Percentiles rank a stretch among this genome's conserved stretches.
Conservation (phyloP, 2,329 filamentous ascomycete species). For the Pseudophaeomoniella oleicola region DNA sequence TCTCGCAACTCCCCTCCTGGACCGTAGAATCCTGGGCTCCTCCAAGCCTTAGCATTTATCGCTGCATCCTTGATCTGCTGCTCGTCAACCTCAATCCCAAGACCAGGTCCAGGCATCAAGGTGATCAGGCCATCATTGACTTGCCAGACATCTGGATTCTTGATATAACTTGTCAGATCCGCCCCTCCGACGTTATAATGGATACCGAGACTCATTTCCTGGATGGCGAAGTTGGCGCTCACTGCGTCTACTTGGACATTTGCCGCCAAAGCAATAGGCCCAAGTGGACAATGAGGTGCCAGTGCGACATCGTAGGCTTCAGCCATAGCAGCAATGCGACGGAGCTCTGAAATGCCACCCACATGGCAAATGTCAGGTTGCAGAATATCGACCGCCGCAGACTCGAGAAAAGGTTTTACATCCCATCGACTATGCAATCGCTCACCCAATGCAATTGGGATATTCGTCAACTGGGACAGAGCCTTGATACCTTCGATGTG, state of each 20-base stretch:
- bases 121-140: slow-evolving; percentile 53
- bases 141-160: slow-evolving; percentile 49
- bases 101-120: slow-evolving; percentile 40
- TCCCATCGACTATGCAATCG: slow-evolving; percentile 58
- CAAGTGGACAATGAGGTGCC: slow-evolving; percentile 57
- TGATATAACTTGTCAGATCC: slow-evolving; percentile 53
- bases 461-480: slow-evolving; percentile 38
- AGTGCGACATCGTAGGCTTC: slow-evolving; percentile 58
- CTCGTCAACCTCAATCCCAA: slow-evolving; percentile 61
- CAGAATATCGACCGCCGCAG: slow-evolving; percentile 50
- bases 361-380: slow-evolving; percentile 57
- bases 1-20: slow-evolving; percentile 53
- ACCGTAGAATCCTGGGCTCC: slow-evolving; percentile 51
- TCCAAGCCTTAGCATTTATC: slow-evolving; percentile 47
- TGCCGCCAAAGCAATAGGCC: slow-evolving; percentile 56
- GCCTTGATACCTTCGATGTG: slow-evolving; percentile 49
- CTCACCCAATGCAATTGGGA: slow-evolving; percentile 57
- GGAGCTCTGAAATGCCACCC: slow-evolving; percentile 55
- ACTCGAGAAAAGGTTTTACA: slow-evolving; percentile 52
- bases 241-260: slow-evolving; percentile 48
- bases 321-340: slow-evolving; percentile 51
- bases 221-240: slow-evolving; percentile 51
- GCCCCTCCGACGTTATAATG: slow-evolving; percentile 59
- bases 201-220: slow-evolving; percentile 66
- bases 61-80: slow-evolving; percentile 47